Evolutionary conservation across 1,284 basidiomycete species (phyloP).

Genomic region (Trichosporon faecale): DNA sequence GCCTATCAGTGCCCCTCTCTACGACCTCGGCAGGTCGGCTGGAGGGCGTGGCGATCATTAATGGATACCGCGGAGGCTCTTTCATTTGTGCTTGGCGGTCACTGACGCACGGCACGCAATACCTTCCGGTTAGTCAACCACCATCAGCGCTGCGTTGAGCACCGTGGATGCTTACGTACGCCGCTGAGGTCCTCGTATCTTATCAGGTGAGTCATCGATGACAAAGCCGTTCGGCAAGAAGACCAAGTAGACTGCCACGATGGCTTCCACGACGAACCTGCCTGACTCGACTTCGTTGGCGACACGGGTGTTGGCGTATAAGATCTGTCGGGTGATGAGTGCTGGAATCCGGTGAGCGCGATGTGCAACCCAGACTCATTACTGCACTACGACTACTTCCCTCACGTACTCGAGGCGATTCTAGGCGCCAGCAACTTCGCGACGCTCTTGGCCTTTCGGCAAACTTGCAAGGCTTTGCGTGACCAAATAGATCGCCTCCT

Average conservation of each 20-base stretch:
- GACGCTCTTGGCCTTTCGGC: background rate
- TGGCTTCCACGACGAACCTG: background rate
- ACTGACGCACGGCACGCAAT: background rate
- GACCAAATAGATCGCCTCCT: background rate
- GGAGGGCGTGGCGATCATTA: background rate
- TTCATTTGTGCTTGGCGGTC: background rate
- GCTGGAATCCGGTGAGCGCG: background rate
- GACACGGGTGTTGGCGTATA: background rate
- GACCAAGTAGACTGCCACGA: background rate
- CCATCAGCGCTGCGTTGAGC: background rate
- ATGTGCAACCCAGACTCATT: background rate
- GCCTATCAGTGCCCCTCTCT: background rate
- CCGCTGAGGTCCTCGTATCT: background rate
- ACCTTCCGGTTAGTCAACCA: background rate
- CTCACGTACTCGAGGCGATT: background rate
- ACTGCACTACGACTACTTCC: background rate
- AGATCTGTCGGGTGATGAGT: background rate
- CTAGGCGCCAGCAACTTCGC: background rate
- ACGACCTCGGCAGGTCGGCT: background rate
- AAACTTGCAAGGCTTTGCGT: background rate
- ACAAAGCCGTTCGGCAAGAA: background rate
- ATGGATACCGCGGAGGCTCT: background rate
- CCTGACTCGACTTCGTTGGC: background rate
- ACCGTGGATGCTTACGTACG: background rate
- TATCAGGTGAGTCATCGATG: background rate